phyloP scores from a whole-genome alignment of 2,329 filamentous ascomycete species.

The Cytospora mali region DNA sequence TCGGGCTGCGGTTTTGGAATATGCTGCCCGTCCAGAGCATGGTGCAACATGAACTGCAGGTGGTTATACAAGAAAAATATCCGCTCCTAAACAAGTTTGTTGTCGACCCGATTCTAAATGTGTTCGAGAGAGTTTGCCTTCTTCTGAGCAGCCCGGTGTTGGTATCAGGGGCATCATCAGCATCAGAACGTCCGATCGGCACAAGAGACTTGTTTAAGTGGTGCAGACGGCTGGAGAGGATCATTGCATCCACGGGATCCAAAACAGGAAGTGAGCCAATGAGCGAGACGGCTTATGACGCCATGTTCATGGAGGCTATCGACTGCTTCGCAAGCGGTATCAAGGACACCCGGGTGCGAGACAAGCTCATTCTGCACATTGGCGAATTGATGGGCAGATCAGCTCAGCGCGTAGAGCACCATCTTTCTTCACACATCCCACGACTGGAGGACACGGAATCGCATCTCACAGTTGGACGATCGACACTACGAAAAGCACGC shows the following conservation, averaged over 20 bases:
- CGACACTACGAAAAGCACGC: constrained; percentile 61
- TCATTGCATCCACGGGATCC: constrained; percentile 63
- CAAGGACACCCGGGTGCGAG: constrained; percentile 64
- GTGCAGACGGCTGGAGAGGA: constrained; percentile 73
- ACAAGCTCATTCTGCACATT: constrained; percentile 66
- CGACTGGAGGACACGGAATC: constrained; percentile 63
- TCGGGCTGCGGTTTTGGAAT: constrained; percentile 87
- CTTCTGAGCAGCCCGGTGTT: constrained; percentile 41
- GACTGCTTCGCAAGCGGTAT: constrained; percentile 90
- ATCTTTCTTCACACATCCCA: constrained; percentile 73
- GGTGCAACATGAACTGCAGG: constrained; percentile 68
- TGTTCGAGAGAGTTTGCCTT: constrained; percentile 57
- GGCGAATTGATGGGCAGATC: constrained; percentile 88
- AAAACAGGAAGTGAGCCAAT: constrained; percentile 71
- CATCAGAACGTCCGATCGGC: constrained; percentile 51
- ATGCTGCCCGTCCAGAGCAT: constrained; percentile 70
- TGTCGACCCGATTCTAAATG: constrained; percentile 56
- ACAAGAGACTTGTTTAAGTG: constrained; percentile 83
- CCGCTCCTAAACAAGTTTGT: constrained; percentile 68
- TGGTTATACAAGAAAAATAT: constrained; percentile 72
- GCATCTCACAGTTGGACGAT: constrained; percentile 67
- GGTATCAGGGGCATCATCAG: constrained; percentile 31
- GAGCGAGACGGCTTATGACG: constrained; percentile 71
- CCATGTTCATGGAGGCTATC: constrained; percentile 90
- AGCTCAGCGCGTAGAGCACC: constrained; percentile 77